These are phyloP conservation scores for Smittium culicis DNA, from an alignment of 371 early-diverging fungal genomes.

Conservation along the genomic window DNA sequence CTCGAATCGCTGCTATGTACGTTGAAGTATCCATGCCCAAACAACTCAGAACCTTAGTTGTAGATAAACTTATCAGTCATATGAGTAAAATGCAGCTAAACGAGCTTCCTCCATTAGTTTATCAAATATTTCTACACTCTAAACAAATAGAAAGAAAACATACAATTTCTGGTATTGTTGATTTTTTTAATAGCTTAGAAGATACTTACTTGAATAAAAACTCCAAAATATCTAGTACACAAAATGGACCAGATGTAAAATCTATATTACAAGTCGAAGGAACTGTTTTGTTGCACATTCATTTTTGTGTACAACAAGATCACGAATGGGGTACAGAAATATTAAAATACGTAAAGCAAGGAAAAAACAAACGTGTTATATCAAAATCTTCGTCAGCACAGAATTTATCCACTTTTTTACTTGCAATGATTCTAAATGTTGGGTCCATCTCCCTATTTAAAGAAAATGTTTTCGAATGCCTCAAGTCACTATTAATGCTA, in stretches of 20 bases:
- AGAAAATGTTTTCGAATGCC: background rate
- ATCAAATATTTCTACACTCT: conserved; percentile 26
- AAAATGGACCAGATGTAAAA: conserved; percentile 8
- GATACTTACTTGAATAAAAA: background rate
- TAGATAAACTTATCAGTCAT: background rate
- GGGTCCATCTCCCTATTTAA: conserved; percentile 4
- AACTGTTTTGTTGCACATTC: conserved; percentile 28
- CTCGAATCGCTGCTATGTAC: background rate
- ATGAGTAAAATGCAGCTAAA: conserved; percentile 6
- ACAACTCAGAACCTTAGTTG: background rate
- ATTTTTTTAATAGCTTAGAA: conserved; percentile 25
- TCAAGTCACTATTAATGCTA: conserved; percentile 2
- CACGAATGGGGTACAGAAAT: conserved; percentile 11
- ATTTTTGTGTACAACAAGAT: conserved; percentile 29
- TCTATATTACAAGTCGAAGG: conserved; percentile 20
- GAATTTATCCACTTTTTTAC: background rate
- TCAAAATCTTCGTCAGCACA: background rate
- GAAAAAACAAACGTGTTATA: background rate
- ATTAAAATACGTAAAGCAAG: conserved; percentile 6
- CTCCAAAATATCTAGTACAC: background rate
- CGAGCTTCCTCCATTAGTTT: conserved; percentile 28
- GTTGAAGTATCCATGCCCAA: background rate
- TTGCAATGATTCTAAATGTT: conserved; percentile 7
- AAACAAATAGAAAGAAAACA: conserved; percentile 18
- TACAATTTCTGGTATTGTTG: conserved; percentile 18